These are phyloP conservation scores for Acidomyces sp. DNA, from an alignment of 495 filamentous ascomycete genomes.

Conservation along the genomic window DNA sequence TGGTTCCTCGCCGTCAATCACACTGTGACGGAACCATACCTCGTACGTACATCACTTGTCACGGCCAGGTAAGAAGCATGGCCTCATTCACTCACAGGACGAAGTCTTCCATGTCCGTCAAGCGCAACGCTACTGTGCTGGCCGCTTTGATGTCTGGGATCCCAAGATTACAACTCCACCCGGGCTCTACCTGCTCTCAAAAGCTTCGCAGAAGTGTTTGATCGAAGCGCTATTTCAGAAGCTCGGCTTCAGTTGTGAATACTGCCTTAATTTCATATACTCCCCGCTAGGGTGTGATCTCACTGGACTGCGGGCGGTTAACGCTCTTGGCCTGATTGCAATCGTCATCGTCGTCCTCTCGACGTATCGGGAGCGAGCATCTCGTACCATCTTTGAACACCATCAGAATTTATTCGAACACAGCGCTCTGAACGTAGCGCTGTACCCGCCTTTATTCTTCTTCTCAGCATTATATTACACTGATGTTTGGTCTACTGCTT, in stretches of 20 bases:
- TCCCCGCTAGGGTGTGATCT: slow-evolving; percentile 35
- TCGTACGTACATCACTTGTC: slow-evolving; percentile 38
- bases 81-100: slow-evolving; percentile 42
- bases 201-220: slow-evolving; percentile 19
- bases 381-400: no score
- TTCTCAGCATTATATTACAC: slow-evolving; percentile 93
- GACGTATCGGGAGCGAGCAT: neutral
- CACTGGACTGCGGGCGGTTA: slow-evolving; percentile 38
- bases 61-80: neutral
- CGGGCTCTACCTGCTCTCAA: slow-evolving; percentile 59
- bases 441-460: slow-evolving; percentile 89
- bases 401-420: slow-evolving; percentile 5
- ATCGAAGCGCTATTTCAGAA: neutral
- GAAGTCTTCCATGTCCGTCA: slow-evolving; percentile 94
- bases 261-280: neutral
- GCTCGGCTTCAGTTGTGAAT: neutral
- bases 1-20: slow-evolving; percentile 22
- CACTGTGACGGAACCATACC: slow-evolving; percentile 67
- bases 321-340: slow-evolving; percentile 35
- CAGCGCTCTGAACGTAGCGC: slow-evolving; percentile 54
- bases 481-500: slow-evolving; percentile 55
- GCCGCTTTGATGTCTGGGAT: slow-evolving; percentile 70
- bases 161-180: slow-evolving; percentile 94
- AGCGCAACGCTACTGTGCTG: slow-evolving; percentile 70
- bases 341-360: slow-evolving; percentile 22